Evolutionary conservation across 2,329 filamentous ascomycete genomes (phyloP), one percentile per base, ranked within the genome.

Genomic region (Tolypocladium sp.): DNA sequence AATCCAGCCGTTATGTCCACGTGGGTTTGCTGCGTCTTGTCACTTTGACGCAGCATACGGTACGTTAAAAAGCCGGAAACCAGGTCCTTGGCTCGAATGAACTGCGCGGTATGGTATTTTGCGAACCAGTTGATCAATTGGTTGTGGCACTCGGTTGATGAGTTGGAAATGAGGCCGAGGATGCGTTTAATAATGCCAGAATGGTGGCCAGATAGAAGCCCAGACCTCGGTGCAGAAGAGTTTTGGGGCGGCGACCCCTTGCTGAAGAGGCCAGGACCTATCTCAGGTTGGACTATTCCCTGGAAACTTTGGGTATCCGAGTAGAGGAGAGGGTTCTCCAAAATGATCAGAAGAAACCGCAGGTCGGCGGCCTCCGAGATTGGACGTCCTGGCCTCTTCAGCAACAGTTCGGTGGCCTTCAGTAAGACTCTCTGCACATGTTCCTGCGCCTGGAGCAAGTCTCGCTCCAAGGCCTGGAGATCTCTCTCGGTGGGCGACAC

Each of bases 181-280:
- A 95, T 86, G 42, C 92, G 84, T 71, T 96, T 96, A 66, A 95
- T 84, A 57, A 96, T 88, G 5, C 88, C 89, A 2, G 90, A 92
- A 72, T 96, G 89, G 60, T 90, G 84, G 2, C 87, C 87, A 33
- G 83, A 78, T 13, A 78, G 68, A 9, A 75, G 79, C 0, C 77
- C 78, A 3, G 74, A 71, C 42, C 70, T 73, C 7, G 74, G 69
- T 3, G 59, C 53, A 4, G 58, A 38, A 8, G 61, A 55, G 27
- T 62, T 62, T 30, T 60, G 61, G 7, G 61, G 59, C 38, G 65
- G 64, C 17, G 64, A 60, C 37, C 65, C 65, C 10, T 57, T 63
- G 20, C 55, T 44, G 6, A 27, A 27, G 15, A 55, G 13, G 2
- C 60, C 15, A 0, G 57, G 30, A 41, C 61, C 67, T 12, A 33